Evolutionary conservation across 169 alveolate genomes (phyloP), one percentile per base, ranked within the genome.

Genomic region (Plasmodium falciparum): DNA sequence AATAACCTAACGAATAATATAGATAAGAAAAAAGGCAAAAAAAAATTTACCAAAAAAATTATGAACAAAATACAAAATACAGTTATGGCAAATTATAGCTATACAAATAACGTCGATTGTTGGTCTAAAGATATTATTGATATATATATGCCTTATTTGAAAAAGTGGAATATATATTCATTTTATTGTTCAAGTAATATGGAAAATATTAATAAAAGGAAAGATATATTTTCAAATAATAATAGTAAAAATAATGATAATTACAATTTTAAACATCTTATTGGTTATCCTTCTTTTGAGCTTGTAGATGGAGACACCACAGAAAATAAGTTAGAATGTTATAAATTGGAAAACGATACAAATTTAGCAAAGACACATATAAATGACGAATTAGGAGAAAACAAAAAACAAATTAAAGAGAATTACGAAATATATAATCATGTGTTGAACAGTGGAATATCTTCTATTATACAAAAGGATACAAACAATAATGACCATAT

Each of bases 141-240:
- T 66, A 59, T 86, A 45, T 86, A 71, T 65, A 52, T 86, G 49
- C 92, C 92, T 9, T 63, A 86, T 62, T 59, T 86, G 43, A 86
- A 62, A 73, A 86, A 86, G 65, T 86, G 92, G 92, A 62, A 86
- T 20, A 86, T 62, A 13, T 86, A 73, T 33, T 86, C 92, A 29
- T 71, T 86, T 73, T 86, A 86, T 74, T 86, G 92, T 66, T 72
- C 92, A 52, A 61, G 78, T 54, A 86, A 86, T 33, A 86, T 86
- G 26, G 92, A 86, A 72, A 47, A 72, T 72, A 67, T 86, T 26
- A 72, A 86, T 45, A 52, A 22, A 45, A 86, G 62, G 13, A 86
- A 72, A 66, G 88, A 62, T 12, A 71, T 59, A 29, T 86, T 86
- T 54, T 74, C 61, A 33, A 15, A 86, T 6, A 73, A 59, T 20